These are phyloP conservation scores for Stygiomarasmius scandens DNA, from an alignment of 1,284 basidiomycete species.

Conservation along the genomic window DNA sequence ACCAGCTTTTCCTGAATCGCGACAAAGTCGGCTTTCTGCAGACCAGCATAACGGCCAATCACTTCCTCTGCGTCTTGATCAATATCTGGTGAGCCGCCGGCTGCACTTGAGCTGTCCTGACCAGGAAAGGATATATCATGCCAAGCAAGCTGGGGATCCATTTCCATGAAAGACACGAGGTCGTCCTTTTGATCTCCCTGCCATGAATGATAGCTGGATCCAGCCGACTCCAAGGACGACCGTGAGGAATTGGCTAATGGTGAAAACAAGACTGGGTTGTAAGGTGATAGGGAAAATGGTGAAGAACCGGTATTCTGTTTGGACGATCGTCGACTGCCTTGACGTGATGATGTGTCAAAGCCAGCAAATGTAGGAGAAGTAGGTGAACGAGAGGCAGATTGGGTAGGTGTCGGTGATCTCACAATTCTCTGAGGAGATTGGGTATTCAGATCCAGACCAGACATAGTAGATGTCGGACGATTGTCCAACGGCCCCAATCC, in stretches of 20 bases:
- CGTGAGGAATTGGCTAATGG: slow-evolving; percentile 73
- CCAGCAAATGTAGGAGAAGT: slow-evolving; percentile 53
- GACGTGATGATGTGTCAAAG: slow-evolving; percentile 34
- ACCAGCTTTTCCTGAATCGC: slow-evolving; percentile 76
- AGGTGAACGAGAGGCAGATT: slow-evolving; percentile 50
- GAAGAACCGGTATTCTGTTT: slow-evolving; percentile 46
- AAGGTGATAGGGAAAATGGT: slow-evolving; percentile 42
- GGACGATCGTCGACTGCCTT: slow-evolving; percentile 50
- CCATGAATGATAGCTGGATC: slow-evolving; percentile 83
- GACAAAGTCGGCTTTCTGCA: slow-evolving; percentile 68
- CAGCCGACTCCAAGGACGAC: slow-evolving; percentile 74
- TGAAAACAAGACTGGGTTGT: slow-evolving; percentile 62
- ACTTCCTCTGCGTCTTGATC: slow-evolving; percentile 68
- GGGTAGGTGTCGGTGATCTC: slow-evolving; percentile 69
- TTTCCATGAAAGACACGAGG: slow-evolving; percentile 53
- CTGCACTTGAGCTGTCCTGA: slow-evolving; percentile 48
- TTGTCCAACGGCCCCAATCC: slow-evolving; percentile 31
- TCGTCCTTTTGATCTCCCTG: slow-evolving; percentile 62
- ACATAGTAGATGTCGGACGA: slow-evolving; percentile 52
- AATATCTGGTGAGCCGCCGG: slow-evolving; percentile 52
- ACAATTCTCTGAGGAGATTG: slow-evolving; percentile 47
- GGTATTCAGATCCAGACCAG: slow-evolving; percentile 54
- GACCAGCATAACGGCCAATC: slow-evolving; percentile 61
- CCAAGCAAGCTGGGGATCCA: slow-evolving; percentile 56
- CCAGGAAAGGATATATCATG: slow-evolving; percentile 53